phyloP scores from a whole-genome alignment of 352 stramenopile species.

The Phytophthora multivora region DNA sequence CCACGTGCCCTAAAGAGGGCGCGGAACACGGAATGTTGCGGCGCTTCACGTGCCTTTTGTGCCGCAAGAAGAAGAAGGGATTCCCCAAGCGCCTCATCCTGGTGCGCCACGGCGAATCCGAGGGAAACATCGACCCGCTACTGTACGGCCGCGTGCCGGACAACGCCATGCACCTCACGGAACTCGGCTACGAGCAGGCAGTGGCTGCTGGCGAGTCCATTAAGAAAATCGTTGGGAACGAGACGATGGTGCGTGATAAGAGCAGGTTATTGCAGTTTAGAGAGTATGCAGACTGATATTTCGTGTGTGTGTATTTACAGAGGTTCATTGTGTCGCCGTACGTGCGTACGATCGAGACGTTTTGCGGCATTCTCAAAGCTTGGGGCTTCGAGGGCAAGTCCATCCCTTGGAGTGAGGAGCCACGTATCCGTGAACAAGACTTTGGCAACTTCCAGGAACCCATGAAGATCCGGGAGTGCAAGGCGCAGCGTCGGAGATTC shows the following conservation, averaged over 20 bases:
- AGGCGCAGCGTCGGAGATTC: constrained; percentile 74
- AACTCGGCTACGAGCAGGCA: constrained; percentile 78
- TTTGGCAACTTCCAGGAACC: constrained; percentile 92
- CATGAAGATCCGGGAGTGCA: constrained; percentile 81
- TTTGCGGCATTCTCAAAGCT: constrained; percentile 77
- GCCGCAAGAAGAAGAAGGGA: constrained; percentile 42
- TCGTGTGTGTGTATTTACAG: constrained; percentile 39
- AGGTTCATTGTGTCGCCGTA: constrained; percentile 88
- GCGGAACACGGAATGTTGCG: constrained; percentile 27
- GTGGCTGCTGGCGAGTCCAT: constrained; percentile 70
- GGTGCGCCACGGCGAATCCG: constrained; percentile 83
- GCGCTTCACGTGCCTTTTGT: constrained; percentile 47
- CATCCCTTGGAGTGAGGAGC: constrained; percentile 84
- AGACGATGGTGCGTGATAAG: constrained; percentile 56
- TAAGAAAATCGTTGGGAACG: constrained; percentile 77
- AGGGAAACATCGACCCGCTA: constrained; percentile 86
- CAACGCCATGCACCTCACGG: constrained; percentile 86
- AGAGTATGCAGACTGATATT: background rate
- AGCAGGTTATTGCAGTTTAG: background rate
- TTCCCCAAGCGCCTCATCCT: constrained; percentile 84
- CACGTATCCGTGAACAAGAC: constrained; percentile 88
- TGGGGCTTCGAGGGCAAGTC: constrained; percentile 57
- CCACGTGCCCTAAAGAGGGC: constrained; percentile 20
- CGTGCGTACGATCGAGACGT: constrained; percentile 87
- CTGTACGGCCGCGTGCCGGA: constrained; percentile 79